Conservation (phyloP, 129 eudicot species). For the Lactuca sativa region DNA sequence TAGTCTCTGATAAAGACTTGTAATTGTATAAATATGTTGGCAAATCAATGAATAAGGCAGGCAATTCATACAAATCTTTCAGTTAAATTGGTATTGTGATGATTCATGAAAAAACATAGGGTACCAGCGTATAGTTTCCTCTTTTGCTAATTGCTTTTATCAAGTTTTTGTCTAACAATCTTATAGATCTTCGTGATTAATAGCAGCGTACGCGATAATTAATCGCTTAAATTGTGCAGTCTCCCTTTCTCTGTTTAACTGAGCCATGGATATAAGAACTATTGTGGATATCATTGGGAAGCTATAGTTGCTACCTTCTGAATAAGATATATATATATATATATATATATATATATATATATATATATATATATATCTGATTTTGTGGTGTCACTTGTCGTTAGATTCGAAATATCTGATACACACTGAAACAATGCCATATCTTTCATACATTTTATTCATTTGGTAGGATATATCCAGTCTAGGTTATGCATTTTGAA, state of each 20-base stretch:
- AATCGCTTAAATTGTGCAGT: neutral
- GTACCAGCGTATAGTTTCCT: neutral
- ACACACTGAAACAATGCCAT: neutral
- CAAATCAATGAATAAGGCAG: too few species aligned
- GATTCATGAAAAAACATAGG: neutral
- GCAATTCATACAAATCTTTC: too few species aligned
- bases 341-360: too few species aligned
- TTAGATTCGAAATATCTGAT: neutral
- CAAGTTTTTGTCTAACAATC: neutral
- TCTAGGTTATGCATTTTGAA: constrained; percentile 9
- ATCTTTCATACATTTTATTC: neutral
- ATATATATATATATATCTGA: too few species aligned
- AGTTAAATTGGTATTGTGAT: neutral
- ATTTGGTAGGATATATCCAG: constrained; percentile 10
- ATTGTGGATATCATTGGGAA: too few species aligned
- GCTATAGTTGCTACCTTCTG: neutral
- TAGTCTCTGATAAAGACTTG: too few species aligned
- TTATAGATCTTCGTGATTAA: neutral
- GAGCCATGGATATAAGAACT: neutral
- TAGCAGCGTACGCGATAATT: neutral
- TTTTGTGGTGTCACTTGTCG: neutral
- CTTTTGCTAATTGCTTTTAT: neutral
- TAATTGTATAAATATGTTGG: too few species aligned
- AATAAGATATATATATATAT: too few species aligned
- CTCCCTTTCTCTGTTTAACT: neutral